Evolutionary conservation across 495 filamentous ascomycete species (phyloP).

Genomic region (Cladorrhinum samala): DNA sequence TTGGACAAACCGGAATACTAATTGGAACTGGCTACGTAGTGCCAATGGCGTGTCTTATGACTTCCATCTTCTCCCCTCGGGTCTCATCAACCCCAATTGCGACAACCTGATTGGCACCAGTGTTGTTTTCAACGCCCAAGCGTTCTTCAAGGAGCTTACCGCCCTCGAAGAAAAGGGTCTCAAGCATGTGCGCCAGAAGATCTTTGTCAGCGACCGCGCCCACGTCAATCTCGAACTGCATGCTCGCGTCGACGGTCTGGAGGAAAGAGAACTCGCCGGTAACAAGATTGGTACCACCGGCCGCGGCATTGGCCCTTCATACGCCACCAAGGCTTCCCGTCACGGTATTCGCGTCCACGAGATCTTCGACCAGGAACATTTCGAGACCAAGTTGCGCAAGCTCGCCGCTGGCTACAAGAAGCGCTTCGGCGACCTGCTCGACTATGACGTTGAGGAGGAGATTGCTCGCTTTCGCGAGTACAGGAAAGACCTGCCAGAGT

Average conservation of each 20-base stretch:
- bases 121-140: constrained; percentile 68
- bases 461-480: constrained; percentile 59
- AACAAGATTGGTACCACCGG: constrained; percentile 52
- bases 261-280: constrained; percentile 66
- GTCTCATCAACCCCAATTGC: constrained; percentile 68
- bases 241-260: constrained; percentile 71
- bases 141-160: constrained; percentile 80
- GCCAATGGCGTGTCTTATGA: constrained; percentile 32
- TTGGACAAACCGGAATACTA: constrained; percentile 6
- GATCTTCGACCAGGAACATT: constrained; percentile 59
- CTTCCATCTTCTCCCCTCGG: constrained; percentile 63
- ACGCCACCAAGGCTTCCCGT: constrained; percentile 72
- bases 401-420: constrained; percentile 63
- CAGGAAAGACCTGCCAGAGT: constrained; percentile 58
- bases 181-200: constrained; percentile 53
- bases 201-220: constrained; percentile 74
- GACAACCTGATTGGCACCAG: constrained; percentile 83
- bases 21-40: constrained; percentile 13
- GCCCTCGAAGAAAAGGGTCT: constrained; percentile 68
- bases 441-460: constrained; percentile 78
- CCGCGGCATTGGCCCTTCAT: constrained; percentile 71
- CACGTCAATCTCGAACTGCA: constrained; percentile 85
- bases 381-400: constrained; percentile 65
- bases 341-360: constrained; percentile 70
- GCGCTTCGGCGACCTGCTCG: constrained; percentile 64